A percentile compares a stretch with the other conserved stretches of the same genome.
Conservation (phyloP, 2,329 filamentous ascomycete species). For the Aspergillus intermedius region DNA sequence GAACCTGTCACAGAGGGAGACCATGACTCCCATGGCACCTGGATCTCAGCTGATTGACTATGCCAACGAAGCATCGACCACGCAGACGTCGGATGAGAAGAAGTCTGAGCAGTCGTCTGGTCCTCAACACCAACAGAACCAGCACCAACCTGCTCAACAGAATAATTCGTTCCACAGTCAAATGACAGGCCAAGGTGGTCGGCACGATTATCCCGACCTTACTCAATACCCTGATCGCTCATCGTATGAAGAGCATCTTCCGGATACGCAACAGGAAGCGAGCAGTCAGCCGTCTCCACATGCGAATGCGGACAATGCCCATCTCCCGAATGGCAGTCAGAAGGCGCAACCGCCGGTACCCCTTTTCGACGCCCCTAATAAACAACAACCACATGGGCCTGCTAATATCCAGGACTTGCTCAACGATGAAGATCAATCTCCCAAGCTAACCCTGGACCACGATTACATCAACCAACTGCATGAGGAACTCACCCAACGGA, state of each 20-base stretch:
- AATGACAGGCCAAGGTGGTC: constrained; percentile 35
- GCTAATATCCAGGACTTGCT: constrained; percentile 27
- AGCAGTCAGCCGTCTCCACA: constrained; percentile 28
- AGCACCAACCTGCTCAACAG: not conserved
- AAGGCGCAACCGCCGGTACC: constrained; percentile 31
- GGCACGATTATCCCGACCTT: constrained; percentile 50
- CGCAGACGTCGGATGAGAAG: constrained; percentile 73
- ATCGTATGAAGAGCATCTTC: constrained; percentile 53
- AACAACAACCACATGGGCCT: constrained; percentile 17
- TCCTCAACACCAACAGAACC: constrained; percentile 49
- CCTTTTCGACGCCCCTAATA: constrained; percentile 31
- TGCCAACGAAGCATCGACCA: constrained; percentile 84
- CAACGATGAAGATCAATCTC: constrained; percentile 24
- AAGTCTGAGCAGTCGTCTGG: constrained; percentile 67
- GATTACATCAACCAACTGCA: constrained; percentile 54
- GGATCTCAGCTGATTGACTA: constrained; percentile 57
- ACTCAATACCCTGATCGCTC: constrained; percentile 43
- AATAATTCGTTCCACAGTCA: constrained; percentile 51
- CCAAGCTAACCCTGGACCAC: constrained; percentile 40
- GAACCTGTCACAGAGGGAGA: constrained; percentile 43
- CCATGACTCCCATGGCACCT: constrained; percentile 53
- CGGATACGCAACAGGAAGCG: constrained; percentile 55
- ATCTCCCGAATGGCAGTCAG: constrained; percentile 28
- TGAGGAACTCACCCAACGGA: constrained; percentile 57
- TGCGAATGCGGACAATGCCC: constrained; percentile 23